Conservation (phyloP, 2,329 filamentous ascomycete species). For the Xylaria polymorpha region DNA sequence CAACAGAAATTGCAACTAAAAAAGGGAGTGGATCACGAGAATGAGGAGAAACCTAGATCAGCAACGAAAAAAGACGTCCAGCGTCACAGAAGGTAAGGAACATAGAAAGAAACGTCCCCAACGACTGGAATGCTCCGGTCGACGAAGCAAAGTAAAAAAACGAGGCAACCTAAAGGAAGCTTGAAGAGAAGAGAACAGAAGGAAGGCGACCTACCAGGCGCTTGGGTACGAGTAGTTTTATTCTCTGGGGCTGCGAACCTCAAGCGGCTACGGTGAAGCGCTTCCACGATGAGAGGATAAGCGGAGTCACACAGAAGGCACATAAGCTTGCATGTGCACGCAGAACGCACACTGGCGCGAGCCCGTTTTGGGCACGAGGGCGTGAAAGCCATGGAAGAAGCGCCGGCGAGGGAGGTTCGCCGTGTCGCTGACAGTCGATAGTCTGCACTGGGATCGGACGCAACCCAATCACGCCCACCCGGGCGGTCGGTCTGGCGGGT, state of each 20-base stretch:
- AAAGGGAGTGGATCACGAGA: constrained; percentile 33
- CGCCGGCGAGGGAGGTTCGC: constrained; percentile 34
- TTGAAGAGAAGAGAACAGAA: constrained; percentile 44
- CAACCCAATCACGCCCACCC: constrained; percentile 45
- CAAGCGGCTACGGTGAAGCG: constrained; percentile 50
- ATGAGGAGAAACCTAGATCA: constrained; percentile 33
- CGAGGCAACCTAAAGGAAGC: constrained; percentile 50
- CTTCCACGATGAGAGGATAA: constrained; percentile 43
- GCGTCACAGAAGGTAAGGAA: constrained; percentile 50
- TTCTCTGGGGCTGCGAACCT: constrained; percentile 40
- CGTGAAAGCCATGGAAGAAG: constrained; percentile 44
- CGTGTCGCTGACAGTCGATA: constrained; percentile 40
- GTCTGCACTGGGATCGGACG: constrained; percentile 36
- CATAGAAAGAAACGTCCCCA: constrained; percentile 45
- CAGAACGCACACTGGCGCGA: constrained; percentile 43
- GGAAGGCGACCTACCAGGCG: constrained; percentile 42
- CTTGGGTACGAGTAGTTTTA: constrained; percentile 50
- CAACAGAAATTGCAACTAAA: constrained; percentile 38
- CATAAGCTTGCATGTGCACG: constrained; percentile 45
- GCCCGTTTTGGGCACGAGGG: constrained; percentile 46
- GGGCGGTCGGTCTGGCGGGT: constrained; percentile 35
- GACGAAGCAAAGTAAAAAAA: constrained; percentile 57
- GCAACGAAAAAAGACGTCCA: constrained; percentile 49
- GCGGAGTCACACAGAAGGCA: constrained; percentile 42
- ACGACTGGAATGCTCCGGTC: constrained; percentile 60